Conservation (phyloP, 352 stramenopile species). For the Peronospora belbahrii region DNA sequence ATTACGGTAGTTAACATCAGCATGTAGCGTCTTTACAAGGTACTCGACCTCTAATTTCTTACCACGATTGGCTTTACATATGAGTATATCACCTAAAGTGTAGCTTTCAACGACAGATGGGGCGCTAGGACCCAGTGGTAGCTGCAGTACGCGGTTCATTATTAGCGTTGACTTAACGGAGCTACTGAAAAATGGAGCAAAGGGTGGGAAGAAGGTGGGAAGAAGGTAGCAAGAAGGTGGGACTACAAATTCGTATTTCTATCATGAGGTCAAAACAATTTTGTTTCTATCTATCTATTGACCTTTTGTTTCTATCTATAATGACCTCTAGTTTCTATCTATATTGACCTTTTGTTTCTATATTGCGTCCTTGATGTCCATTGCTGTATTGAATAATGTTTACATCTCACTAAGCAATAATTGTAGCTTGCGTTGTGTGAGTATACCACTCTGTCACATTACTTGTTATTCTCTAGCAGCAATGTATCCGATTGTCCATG, state of each 20-base stretch:
- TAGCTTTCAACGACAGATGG: conserved; percentile 61
- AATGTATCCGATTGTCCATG: no score
- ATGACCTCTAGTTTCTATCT: no score
- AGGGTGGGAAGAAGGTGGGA: conserved; percentile 9
- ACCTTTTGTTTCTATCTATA: no score
- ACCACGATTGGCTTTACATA: conserved; percentile 78
- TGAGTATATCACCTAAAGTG: conserved; percentile 79
- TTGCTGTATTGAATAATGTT: no score
- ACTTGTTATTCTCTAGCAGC: no score
- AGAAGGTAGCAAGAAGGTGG: conserved; percentile 23
- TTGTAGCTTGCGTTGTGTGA: no score
- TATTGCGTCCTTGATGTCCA: no score
- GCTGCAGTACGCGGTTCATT: conserved; percentile 63
- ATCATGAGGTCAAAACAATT: background rate
- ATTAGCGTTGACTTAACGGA: conserved; percentile 22
- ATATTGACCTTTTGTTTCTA: no score
- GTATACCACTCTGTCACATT: no score
- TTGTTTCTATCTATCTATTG: no score
- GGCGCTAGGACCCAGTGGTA: conserved; percentile 40
- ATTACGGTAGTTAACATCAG: conserved; percentile 84
- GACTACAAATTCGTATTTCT: conserved; percentile 5
- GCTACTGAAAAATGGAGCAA: conserved; percentile 12
- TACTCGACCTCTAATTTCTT: conserved; percentile 76
- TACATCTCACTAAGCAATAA: no score
- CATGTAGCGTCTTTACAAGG: conserved; percentile 62